phyloP scores from a whole-genome alignment of 306 rosid species.

The Quercus variabilis region DNA sequence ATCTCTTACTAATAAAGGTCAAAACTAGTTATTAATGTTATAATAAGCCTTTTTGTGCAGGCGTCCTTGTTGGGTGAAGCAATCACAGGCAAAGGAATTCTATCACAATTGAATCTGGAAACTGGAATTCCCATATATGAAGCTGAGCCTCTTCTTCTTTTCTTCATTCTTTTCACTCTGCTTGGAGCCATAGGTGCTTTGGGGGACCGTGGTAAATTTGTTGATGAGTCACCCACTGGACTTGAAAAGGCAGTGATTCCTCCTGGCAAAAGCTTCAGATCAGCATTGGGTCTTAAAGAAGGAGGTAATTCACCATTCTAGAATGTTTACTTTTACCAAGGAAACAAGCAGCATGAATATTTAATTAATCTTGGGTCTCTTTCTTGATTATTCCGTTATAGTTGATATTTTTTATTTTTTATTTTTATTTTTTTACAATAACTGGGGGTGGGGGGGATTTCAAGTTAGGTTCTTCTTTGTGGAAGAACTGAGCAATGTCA shows the following conservation, averaged over 20 bases:
- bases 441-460: no score
- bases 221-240: slow-evolving; percentile 70
- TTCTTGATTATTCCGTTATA: no score
- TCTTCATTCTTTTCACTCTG: slow-evolving; percentile 89
- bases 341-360: not conserved
- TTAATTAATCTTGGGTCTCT: not conserved
- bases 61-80: slow-evolving; percentile 91
- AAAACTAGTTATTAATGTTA: not conserved
- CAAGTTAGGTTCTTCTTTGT: no score
- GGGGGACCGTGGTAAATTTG: slow-evolving; percentile 90
- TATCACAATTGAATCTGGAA: slow-evolving; percentile 80
- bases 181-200: slow-evolving; percentile 98
- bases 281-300: slow-evolving; percentile 78
- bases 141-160: slow-evolving; percentile 94
- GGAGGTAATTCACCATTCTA: slow-evolving; percentile 48
- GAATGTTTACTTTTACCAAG: not conserved
- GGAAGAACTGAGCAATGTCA: no score
- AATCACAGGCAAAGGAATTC: slow-evolving; percentile 91
- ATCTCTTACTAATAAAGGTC: not conserved
- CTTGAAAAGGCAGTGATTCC: slow-evolving; percentile 61
- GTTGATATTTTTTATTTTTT: no score
- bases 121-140: slow-evolving; percentile 94
- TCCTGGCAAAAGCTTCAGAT: slow-evolving; percentile 64
- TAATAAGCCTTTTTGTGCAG: slow-evolving; percentile 30
- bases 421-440: no score